A percentile compares a stretch with the other conserved stretches of the same genome.
These are phyloP conservation scores for Syzygium oleosum DNA, from an alignment of 345 rosid genomes.

Conservation along the genomic window DNA sequence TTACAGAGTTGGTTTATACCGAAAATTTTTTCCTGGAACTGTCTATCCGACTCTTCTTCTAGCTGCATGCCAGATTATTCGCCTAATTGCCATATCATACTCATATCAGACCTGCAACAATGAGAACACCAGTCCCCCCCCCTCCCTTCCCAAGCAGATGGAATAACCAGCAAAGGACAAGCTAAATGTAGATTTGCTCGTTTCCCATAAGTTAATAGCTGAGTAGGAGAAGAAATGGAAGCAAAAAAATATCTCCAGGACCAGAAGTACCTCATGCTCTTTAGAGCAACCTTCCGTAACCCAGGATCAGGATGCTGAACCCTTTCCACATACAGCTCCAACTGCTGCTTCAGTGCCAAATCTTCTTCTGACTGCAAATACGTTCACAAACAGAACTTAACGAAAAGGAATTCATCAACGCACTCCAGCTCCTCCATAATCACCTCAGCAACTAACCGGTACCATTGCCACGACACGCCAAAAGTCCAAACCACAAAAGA, in stretches of 20 bases:
- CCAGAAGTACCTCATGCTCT: constrained; percentile 75
- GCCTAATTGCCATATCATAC: background rate
- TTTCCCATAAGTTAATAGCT: background rate
- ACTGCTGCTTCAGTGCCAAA: constrained; percentile 79
- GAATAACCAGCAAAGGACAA: background rate
- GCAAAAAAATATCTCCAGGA: background rate
- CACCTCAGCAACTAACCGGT: background rate
- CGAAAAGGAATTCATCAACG: background rate
- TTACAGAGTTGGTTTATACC: background rate
- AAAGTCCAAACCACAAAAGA: background rate
- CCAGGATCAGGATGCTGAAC: constrained; percentile 84
- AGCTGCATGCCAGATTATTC: background rate
- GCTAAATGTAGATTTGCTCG: background rate
- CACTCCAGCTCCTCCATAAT: background rate
- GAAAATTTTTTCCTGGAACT: background rate
- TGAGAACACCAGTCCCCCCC: background rate
- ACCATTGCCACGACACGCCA: background rate
- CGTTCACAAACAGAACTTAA: background rate
- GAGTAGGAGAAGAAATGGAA: background rate
- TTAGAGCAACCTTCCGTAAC: constrained; percentile 81
- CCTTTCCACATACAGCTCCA: constrained; percentile 92
- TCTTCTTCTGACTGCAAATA: constrained; percentile 83
- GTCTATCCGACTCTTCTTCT: background rate
- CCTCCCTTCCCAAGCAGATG: background rate
- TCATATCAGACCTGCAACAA: background rate